phyloP scores from a whole-genome alignment of 2,329 filamentous ascomycete species.

The Madurella mycetomatis region DNA sequence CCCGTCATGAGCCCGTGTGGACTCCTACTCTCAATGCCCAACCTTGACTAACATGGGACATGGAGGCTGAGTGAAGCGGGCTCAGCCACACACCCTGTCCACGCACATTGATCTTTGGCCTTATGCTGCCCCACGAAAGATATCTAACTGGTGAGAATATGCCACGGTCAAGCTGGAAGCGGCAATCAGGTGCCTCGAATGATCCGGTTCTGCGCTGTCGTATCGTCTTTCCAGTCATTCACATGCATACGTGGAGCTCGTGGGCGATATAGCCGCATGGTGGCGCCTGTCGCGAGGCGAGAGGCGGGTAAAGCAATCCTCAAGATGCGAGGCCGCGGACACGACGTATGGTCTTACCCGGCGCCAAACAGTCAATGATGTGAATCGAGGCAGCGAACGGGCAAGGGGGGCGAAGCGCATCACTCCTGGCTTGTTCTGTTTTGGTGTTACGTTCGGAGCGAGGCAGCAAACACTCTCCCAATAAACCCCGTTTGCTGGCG shows the following conservation, averaged over 20 bases:
- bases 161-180: no score
- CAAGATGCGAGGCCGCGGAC: not conserved
- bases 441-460: conserved; percentile 38
- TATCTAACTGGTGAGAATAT: conserved; percentile 7
- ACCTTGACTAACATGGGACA: not conserved
- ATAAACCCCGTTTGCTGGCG: conserved; percentile 15
- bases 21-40: not conserved
- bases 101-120: conserved; percentile 10
- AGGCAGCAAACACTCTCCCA: conserved; percentile 27
- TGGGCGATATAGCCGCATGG: conserved; percentile 9
- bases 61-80: conserved; percentile 8
- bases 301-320: conserved; percentile 6
- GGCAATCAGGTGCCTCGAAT: not conserved
- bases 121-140: not conserved
- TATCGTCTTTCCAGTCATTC: conserved; percentile 1
- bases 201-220: not conserved
- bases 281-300: conserved; percentile 7
- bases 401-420: conserved; percentile 23
- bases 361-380: no score
- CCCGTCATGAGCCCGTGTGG: no score
- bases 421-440: conserved; percentile 32
- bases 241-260: conserved; percentile 3
- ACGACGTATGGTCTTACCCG: no score
- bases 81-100: conserved; percentile 17
- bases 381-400: conserved; percentile 8